Conservation (phyloP, 208 protist species). For the Leishmania mexicana region DNA sequence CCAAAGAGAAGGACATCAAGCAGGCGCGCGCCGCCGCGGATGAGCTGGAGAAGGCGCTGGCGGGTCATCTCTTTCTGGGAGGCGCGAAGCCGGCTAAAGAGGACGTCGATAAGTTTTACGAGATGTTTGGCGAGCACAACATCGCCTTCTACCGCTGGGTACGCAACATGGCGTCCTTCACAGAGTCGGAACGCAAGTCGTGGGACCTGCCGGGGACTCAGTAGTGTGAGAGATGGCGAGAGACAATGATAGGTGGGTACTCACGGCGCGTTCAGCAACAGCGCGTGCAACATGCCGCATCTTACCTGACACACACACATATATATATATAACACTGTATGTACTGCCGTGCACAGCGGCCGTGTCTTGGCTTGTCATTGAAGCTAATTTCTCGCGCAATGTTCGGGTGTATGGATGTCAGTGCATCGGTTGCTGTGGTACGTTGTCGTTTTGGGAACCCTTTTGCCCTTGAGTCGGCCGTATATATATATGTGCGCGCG, state of each 20-base stretch:
- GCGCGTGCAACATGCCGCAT: background rate
- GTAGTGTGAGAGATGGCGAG: constrained; percentile 2
- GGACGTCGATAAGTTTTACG: constrained; percentile 39
- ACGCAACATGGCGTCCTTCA: constrained; percentile 40
- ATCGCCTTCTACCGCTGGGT: constrained; percentile 37
- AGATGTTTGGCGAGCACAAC: constrained; percentile 37
- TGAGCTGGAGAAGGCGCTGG: constrained; percentile 22
- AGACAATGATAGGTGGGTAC: background rate
- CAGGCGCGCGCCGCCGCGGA: constrained; percentile 12
- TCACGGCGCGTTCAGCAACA: background rate
- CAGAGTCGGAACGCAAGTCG: constrained; percentile 30
- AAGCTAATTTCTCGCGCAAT: background rate
- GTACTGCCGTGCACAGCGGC: background rate
- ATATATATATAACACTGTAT: background rate
- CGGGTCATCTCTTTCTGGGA: constrained; percentile 34
- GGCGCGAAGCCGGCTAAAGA: constrained; percentile 29
- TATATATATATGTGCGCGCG: background rate
- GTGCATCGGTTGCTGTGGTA: background rate
- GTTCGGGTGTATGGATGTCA: background rate
- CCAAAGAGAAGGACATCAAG: constrained; percentile 9
- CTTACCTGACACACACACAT: background rate
- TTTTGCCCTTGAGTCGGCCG: background rate
- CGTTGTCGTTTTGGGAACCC: background rate
- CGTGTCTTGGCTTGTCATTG: too few species aligned
- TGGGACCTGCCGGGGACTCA: constrained; percentile 25